phyloP scores from a whole-genome alignment of 2,329 filamentous ascomycete species.

The Tolypocladium amazonense region DNA sequence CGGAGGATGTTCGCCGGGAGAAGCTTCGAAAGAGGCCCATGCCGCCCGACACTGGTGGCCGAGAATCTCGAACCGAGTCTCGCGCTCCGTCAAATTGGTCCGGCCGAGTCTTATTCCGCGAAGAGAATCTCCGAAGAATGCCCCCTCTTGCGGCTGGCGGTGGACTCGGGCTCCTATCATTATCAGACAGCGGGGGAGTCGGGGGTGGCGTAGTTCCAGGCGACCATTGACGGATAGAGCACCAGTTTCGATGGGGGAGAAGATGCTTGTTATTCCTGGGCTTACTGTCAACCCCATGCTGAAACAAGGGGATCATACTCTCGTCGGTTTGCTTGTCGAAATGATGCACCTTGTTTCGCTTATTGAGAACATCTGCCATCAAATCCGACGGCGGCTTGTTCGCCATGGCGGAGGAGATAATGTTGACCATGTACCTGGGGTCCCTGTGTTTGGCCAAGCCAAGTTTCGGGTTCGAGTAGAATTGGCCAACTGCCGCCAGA shows the following conservation, averaged over 20 bases:
- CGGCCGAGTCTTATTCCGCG: conserved; percentile 21
- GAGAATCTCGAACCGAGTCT: conserved; percentile 28
- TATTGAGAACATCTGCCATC: conserved; percentile 86
- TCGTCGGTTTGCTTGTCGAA: conserved; percentile 76
- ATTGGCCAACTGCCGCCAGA: conserved; percentile 83
- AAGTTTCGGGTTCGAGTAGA: conserved; percentile 84
- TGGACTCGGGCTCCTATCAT: conserved; percentile 30
- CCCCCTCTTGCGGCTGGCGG: conserved; percentile 22
- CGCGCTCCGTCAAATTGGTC: conserved; percentile 26
- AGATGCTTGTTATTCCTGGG: conserved; percentile 83
- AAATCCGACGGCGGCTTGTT: conserved; percentile 83
- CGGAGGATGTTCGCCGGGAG: conserved; percentile 21
- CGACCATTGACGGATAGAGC: conserved; percentile 75
- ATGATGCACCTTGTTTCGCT: conserved; percentile 73
- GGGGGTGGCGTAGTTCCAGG: conserved; percentile 66
- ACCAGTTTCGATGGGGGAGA: conserved; percentile 89
- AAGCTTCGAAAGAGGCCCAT: conserved; percentile 34
- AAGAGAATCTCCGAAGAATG: conserved; percentile 35
- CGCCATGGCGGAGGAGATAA: conserved; percentile 88
- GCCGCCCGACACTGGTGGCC: conserved; percentile 37
- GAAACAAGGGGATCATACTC: conserved; percentile 91
- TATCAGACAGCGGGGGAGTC: conserved; percentile 47
- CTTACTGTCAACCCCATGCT: conserved; percentile 79
- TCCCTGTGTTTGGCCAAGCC: conserved; percentile 76
- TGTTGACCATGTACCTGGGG: conserved; percentile 92